phyloP scores from a whole-genome alignment of 2,329 filamentous ascomycete genomes.

The Emmonsia crescens region DNA sequence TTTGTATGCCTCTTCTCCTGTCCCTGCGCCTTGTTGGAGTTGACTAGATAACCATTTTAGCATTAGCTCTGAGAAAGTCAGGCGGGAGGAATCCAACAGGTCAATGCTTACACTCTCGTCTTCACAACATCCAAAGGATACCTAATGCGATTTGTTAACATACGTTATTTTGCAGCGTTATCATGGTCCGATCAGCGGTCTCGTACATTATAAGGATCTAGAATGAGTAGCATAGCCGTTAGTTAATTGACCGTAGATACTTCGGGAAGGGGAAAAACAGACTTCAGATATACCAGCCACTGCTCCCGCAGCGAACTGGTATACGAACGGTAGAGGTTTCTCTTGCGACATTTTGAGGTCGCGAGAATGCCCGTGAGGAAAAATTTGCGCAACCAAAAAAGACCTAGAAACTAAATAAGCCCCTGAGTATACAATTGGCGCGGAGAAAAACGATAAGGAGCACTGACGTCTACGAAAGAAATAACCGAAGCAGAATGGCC shows the following conservation, averaged over 20 bases:
- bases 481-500: background rate
- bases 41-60: conserved; percentile 46
- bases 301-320: conserved; percentile 93
- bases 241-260: conserved; percentile 13
- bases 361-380: background rate
- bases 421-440: background rate
- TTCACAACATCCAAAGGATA: conserved; percentile 98
- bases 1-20: conserved; percentile 76
- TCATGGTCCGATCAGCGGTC: background rate
- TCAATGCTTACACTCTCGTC: conserved; percentile 70
- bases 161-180: background rate
- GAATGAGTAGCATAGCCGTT: conserved; percentile 1
- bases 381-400: background rate
- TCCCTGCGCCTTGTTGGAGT: conserved; percentile 64
- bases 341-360: conserved; percentile 47
- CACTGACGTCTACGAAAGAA: background rate
- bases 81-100: conserved; percentile 4
- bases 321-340: conserved; percentile 73
- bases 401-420: background rate
- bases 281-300: conserved; percentile 97
- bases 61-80: background rate
- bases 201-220: conserved; percentile 81
- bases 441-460: background rate
- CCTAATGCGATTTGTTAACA: conserved; percentile 42
- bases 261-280: conserved; percentile 26